A percentile compares a stretch with the other conserved stretches of the same genome.
phyloP scores from a whole-genome alignment of 202 grass and related monocot genomes.

The Setaria viridis region DNA sequence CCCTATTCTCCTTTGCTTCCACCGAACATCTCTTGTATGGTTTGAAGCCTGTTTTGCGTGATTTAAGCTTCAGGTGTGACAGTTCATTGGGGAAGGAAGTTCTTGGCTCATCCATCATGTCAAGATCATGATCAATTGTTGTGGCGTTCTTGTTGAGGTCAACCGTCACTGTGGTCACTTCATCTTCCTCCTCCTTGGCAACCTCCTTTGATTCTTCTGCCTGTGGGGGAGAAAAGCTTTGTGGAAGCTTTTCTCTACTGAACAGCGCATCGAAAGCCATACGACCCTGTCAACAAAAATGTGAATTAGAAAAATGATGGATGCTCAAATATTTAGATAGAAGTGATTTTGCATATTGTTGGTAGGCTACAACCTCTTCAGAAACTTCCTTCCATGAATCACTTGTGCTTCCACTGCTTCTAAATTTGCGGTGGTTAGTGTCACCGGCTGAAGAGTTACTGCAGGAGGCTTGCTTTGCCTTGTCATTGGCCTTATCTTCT shows the following conservation, averaged over 20 bases:
- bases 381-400: constrained; percentile 83
- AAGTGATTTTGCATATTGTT: constrained; percentile 45
- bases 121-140: constrained; percentile 46
- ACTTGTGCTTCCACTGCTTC: constrained; percentile 71
- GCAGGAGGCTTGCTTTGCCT: constrained; percentile 62
- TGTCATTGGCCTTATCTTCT: constrained; percentile 63
- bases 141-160: constrained; percentile 63
- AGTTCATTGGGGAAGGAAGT: constrained; percentile 52
- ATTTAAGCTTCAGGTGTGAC: constrained; percentile 69
- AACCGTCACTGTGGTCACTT: constrained; percentile 49
- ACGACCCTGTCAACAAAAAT: constrained; percentile 74
- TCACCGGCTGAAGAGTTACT: constrained; percentile 67
- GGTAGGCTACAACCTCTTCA: constrained; percentile 77
- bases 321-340: constrained; percentile 35
- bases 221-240: constrained; percentile 70
- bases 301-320: constrained; percentile 72
- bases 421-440: constrained; percentile 62
- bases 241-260: constrained; percentile 79
- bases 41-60: constrained; percentile 81
- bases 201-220: constrained; percentile 51
- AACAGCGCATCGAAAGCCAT: constrained; percentile 81
- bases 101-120: constrained; percentile 42
- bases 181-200: constrained; percentile 48
- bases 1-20: constrained; percentile 85
- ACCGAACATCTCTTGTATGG: constrained; percentile 96